A percentile compares a stretch with the other conserved stretches of the same genome.
Conservation (phyloP, 352 stramenopile species). For the Phytophthora foliorum region DNA sequence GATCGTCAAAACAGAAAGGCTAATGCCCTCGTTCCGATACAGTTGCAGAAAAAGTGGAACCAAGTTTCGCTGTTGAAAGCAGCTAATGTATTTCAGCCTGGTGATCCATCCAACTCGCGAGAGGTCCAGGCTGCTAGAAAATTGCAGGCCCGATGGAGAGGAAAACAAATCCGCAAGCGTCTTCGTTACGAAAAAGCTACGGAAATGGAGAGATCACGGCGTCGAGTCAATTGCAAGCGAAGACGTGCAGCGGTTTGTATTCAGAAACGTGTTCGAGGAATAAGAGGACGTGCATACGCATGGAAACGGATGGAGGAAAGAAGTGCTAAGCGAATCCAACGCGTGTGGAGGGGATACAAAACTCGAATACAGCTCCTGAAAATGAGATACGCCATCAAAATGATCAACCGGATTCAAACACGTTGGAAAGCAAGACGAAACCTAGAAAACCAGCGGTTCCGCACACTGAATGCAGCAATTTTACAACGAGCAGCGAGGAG, state of each 20-base stretch:
- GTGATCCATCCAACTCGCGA: constrained; percentile 14
- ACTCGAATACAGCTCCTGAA: constrained; percentile 54
- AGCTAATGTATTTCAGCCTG: constrained; percentile 2
- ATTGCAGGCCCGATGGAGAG: constrained; percentile 67
- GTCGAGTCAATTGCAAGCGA: constrained; percentile 38
- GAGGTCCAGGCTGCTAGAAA: constrained; percentile 45
- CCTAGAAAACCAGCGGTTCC: constrained; percentile 35
- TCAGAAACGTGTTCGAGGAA: constrained; percentile 64
- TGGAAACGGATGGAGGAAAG: constrained; percentile 55
- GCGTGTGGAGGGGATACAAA: constrained; percentile 61
- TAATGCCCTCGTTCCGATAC: constrained; percentile 22
- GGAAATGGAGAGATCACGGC: constrained; percentile 43
- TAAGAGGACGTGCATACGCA: constrained; percentile 49
- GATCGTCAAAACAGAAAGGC: constrained; percentile 28
- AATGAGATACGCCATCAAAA: constrained; percentile 51
- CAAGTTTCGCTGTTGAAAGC: constrained; percentile 26
- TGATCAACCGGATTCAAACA: constrained; percentile 61
- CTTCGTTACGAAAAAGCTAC: constrained; percentile 54
- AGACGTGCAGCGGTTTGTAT: constrained; percentile 58
- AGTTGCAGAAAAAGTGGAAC: constrained; percentile 41
- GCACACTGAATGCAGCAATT: constrained; percentile 29
- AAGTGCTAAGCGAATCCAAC: constrained; percentile 58
- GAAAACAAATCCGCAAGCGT: constrained; percentile 44
- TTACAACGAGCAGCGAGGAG: constrained; percentile 57
- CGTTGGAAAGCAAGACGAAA: constrained; percentile 51